Evolutionary conservation across 2,329 filamentous ascomycete genomes (phyloP), one percentile per base, ranked within the genome.

Genomic region (Aspergillus vadensis): DNA sequence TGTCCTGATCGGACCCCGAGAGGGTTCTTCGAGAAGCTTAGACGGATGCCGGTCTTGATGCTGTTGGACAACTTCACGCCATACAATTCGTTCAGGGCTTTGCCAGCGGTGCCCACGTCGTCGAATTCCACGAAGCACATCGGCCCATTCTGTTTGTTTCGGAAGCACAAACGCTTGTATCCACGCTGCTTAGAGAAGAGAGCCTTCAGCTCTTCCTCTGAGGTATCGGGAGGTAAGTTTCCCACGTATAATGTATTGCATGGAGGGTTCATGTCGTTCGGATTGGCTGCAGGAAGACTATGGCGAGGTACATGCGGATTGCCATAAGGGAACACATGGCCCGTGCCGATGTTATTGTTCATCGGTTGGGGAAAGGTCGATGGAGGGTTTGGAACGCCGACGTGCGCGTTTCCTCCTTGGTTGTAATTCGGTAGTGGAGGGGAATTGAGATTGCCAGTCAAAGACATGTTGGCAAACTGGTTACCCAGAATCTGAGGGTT

Each of bases 91-190:
- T 93, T 87, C 2, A 98, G 83, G 1, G 93, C 90, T 77, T 95
- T 96, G 44, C 94, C 97, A 0, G 95, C 94, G 71, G 92, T 94
- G 1, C 91, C 90, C 10, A 96, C 85, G 70, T 97, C 93, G 71
- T 98, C 94, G 69, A 98, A 99, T 76, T 99, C 95, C 39, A 99
- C 95, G 76, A 98, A 98, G 74, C 95, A 98, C 93, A 98, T 98
- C 2, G 94, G 94, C 0, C 94, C 94, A 69, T 97, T 97, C 66
- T 91, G 87, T 80, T 98, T 98, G 57, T 92, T 96, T 36, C 94
- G 86, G 82, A 97, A 97, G 73, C 92, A 97, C 7, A 99, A 86
- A 27, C 95, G 86, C 79, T 96, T 98, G 81, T 97, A 99, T 3
- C 95, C 95, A 51, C 93, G 88, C 75, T 96, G 91, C 77, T 93